Conservation (phyloP, 2,329 filamentous ascomycete genomes). For the Teratosphaeria epicoccoides region DNA sequence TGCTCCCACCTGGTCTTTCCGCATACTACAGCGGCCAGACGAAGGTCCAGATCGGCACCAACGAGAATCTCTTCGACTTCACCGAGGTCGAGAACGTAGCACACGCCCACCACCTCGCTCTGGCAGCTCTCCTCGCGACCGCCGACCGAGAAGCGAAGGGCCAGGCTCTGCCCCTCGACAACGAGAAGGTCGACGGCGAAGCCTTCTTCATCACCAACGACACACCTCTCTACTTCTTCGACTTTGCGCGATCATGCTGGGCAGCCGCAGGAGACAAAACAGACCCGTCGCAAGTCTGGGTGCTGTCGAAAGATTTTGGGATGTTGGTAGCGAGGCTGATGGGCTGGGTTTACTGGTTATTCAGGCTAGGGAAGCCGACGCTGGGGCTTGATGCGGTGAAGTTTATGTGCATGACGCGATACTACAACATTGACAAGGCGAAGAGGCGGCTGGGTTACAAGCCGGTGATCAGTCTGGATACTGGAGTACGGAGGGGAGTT, state of each 20-base stretch:
- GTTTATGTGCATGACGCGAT: constrained; percentile 64
- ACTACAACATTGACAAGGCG: constrained; percentile 69
- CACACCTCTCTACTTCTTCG: constrained; percentile 41
- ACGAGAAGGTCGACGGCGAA: constrained; percentile 41
- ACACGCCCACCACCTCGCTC: constrained; percentile 41
- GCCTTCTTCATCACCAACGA: constrained; percentile 44
- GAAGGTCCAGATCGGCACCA: constrained; percentile 41
- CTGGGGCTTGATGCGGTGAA: constrained; percentile 41
- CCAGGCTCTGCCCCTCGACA: constrained; percentile 31
- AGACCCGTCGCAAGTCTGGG: constrained; percentile 32
- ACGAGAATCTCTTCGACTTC: constrained; percentile 45
- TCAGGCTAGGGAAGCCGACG: constrained; percentile 35
- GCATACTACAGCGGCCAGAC: constrained; percentile 38
- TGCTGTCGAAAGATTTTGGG: constrained; percentile 31
- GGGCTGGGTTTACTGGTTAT: constrained; percentile 36
- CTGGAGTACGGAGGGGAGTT: constrained; percentile 45
- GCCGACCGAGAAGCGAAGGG: constrained; percentile 24
- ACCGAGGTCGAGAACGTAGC: constrained; percentile 44
- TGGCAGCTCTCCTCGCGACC: constrained; percentile 39
- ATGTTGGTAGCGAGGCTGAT: constrained; percentile 33
- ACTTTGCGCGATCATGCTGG: constrained; percentile 39
- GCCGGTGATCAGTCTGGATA: constrained; percentile 55
- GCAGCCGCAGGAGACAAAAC: constrained; percentile 32
- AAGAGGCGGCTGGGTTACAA: constrained; percentile 58
- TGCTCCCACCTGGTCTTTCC: constrained; percentile 35